These are phyloP conservation scores for Escovopsis weberi DNA, from an alignment of 2,329 filamentous ascomycete species.

Conservation along the genomic window DNA sequence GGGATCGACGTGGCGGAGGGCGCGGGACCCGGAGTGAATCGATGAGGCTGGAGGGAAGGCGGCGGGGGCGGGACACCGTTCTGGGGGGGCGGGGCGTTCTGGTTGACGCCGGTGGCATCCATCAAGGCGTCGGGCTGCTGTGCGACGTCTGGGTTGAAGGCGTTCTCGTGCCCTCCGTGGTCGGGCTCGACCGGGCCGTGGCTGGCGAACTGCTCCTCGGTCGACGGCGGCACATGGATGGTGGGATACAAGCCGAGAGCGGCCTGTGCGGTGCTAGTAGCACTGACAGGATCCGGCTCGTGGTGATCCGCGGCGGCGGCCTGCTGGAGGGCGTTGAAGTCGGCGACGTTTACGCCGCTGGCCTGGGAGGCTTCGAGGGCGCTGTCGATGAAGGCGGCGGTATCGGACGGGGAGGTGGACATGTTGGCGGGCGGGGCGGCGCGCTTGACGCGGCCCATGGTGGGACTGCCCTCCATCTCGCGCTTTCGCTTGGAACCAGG, in stretches of 20 bases:
- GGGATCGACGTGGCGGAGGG: slow-evolving; percentile 20
- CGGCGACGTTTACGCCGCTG: slow-evolving; percentile 33
- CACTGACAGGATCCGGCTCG: slow-evolving; percentile 36
- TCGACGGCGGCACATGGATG: slow-evolving; percentile 41
- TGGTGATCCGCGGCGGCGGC: slow-evolving; percentile 32
- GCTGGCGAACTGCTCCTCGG: slow-evolving; percentile 45
- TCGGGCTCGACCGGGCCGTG: slow-evolving; percentile 25
- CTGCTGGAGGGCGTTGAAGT: slow-evolving; percentile 43
- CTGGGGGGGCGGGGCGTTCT: slow-evolving; percentile 23
- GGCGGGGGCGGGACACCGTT: slow-evolving; percentile 19
- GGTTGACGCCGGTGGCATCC: slow-evolving; percentile 13
- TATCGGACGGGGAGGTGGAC: slow-evolving; percentile 26
- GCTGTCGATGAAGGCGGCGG: slow-evolving; percentile 39
- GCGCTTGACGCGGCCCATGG: slow-evolving; percentile 35
- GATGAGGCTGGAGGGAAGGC: slow-evolving; percentile 7
- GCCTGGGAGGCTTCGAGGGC: slow-evolving; percentile 31
- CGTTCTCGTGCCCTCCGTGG: slow-evolving; percentile 4
- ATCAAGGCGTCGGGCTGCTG: slow-evolving; percentile 18
- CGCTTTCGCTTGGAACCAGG: slow-evolving; percentile 43
- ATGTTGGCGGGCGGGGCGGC: slow-evolving; percentile 30
- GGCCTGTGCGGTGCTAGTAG: slow-evolving; percentile 44
- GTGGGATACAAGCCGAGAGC: slow-evolving; percentile 46
- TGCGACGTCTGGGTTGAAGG: slow-evolving; percentile 18
- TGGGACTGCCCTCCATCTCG: slow-evolving; percentile 31
- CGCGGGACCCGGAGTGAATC: slow-evolving; percentile 25